Evolutionary conservation across 768 basidiomycete genomes (phyloP).

Genomic region (Phaeolepiota aurea): DNA sequence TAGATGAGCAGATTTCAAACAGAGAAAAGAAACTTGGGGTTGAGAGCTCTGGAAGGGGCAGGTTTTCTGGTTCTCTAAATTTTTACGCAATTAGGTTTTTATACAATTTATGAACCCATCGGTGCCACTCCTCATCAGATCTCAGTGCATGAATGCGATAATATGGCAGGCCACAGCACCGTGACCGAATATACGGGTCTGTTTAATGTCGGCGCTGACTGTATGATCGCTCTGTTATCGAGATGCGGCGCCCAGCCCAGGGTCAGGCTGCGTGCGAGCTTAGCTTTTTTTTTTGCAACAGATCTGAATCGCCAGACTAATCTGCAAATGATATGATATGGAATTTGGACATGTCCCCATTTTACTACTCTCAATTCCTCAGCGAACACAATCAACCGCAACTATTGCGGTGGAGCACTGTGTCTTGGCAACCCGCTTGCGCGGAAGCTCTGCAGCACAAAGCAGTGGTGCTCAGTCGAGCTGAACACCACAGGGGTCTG

Average conservation of each 20-base stretch:
- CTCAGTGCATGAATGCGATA: slow-evolving; percentile 1
- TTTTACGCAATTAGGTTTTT: slow-evolving; percentile 1
- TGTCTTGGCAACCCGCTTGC: slow-evolving; percentile 1
- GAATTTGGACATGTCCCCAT: not conserved
- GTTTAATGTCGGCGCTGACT: not conserved
- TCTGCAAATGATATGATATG: slow-evolving; percentile 1
- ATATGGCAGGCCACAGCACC: not conserved
- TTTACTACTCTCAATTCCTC: slow-evolving; percentile 1
- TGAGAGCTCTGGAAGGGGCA: not conserved
- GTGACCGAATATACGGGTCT: not conserved
- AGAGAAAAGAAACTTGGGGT: not conserved
- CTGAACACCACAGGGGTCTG: not conserved
- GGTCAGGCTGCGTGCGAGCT: not conserved
- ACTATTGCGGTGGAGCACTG: not conserved
- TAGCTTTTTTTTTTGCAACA: not conserved
- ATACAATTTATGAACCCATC: slow-evolving; percentile 1
- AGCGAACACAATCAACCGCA: slow-evolving; percentile 1
- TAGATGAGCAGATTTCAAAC: not conserved
- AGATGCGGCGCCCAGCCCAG: slow-evolving; percentile 2
- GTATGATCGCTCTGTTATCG: not conserved
- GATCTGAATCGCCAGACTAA: slow-evolving; percentile 2
- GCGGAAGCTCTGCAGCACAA: no score
- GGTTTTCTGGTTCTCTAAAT: not conserved
- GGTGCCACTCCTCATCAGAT: slow-evolving; percentile 6
- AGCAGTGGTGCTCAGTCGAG: not conserved